Evolutionary conservation across 2,329 filamentous ascomycete species (phyloP).

Genomic region (Aspergillus quadrilineatus): DNA sequence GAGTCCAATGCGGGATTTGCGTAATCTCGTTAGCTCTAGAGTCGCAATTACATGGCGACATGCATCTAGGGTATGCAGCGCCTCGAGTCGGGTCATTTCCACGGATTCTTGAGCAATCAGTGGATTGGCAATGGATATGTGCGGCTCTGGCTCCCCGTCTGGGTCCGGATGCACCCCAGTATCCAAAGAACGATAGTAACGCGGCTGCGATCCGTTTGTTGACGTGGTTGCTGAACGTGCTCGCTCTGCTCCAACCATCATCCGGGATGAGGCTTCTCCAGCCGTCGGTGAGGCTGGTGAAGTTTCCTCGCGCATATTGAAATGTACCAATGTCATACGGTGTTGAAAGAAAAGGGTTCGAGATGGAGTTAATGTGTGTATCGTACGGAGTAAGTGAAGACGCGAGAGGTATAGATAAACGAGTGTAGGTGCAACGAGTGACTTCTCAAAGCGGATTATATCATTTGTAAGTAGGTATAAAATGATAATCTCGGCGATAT

Average conservation of each 20-base stretch:
- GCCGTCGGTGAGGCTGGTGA: slow-evolving; percentile 1
- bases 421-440: slow-evolving; percentile 19
- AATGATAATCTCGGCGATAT: slow-evolving; percentile 10
- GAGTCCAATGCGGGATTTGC: slow-evolving; percentile 30
- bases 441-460: slow-evolving; percentile 13
- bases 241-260: background rate
- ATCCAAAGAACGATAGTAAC: slow-evolving; percentile 19
- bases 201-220: slow-evolving; percentile 7
- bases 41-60: slow-evolving; percentile 29
- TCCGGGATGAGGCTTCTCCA: slow-evolving; percentile 2
- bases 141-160: background rate
- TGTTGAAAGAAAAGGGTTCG: background rate
- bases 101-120: slow-evolving; percentile 7
- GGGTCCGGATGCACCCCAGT: slow-evolving; percentile 4
- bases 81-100: slow-evolving; percentile 23
- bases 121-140: background rate
- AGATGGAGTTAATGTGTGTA: background rate
- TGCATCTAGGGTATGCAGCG: slow-evolving; percentile 24
- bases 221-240: slow-evolving; percentile 2
- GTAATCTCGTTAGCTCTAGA: slow-evolving; percentile 32
- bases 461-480: slow-evolving; percentile 18
- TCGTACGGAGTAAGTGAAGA: background rate
- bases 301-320: background rate
- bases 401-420: slow-evolving; percentile 10
- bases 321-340: slow-evolving; percentile 8